These are phyloP conservation scores for Mercurialis annua DNA, from an alignment of 345 rosid species.

Conservation along the genomic window DNA sequence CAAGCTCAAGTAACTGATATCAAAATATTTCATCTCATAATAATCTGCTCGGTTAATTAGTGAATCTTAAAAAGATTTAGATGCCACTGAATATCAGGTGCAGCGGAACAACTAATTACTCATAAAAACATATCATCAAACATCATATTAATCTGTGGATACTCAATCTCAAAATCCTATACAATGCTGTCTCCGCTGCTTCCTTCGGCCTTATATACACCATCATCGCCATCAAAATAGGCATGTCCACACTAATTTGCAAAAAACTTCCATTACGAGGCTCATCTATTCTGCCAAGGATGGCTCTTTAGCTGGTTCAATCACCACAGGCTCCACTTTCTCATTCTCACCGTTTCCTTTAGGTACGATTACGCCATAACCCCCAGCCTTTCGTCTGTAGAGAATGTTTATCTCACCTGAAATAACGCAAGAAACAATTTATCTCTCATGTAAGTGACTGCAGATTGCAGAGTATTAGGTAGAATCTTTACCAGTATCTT, in stretches of 20 bases:
- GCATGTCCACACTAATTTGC: background rate
- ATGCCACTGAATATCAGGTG: background rate
- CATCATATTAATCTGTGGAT: constrained; percentile 10
- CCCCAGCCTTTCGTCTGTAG: constrained; percentile 84
- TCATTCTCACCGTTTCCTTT: constrained; percentile 53
- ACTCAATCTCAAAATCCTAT: constrained; percentile 5
- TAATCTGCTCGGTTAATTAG: no score
- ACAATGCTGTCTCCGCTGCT: constrained; percentile 5
- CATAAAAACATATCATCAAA: background rate
- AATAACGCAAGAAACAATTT: constrained; percentile 19
- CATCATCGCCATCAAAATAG: constrained; percentile 8
- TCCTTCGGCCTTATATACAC: constrained; percentile 15
- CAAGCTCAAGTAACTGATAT: no score
- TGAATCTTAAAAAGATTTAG: no score
- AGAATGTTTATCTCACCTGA: constrained; percentile 85
- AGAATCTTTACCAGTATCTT: constrained; percentile 66
- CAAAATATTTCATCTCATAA: no score
- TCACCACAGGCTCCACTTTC: constrained; percentile 57
- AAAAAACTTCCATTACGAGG: constrained; percentile 6
- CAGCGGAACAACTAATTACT: constrained; percentile 5
- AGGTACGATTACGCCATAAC: constrained; percentile 85
- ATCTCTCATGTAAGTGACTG: background rate
- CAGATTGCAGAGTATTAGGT: background rate
- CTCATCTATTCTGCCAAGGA: constrained; percentile 44
- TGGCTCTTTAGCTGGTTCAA: constrained; percentile 51